Percentiles rank a stretch among this genome's conserved stretches.
These are phyloP conservation scores for Camelina hispida DNA, from an alignment of 345 rosid genomes.

Conservation along the genomic window DNA sequence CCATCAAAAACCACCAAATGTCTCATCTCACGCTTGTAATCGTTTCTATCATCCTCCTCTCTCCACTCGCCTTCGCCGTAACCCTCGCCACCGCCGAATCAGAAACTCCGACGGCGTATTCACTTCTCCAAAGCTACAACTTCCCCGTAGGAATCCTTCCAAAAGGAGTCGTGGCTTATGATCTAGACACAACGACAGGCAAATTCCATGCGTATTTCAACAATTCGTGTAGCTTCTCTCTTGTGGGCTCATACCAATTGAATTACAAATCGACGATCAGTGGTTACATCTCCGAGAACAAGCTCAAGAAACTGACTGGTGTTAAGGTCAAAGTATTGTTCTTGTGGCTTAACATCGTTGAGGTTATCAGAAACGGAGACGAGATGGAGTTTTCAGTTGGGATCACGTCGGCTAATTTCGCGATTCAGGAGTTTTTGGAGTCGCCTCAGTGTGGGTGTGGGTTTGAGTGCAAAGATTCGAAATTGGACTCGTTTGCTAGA, in stretches of 20 bases:
- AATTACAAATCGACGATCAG: conserved; percentile 74
- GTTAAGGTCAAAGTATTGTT: conserved; percentile 85
- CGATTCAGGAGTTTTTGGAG: conserved; percentile 75
- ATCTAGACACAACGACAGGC: conserved; percentile 67
- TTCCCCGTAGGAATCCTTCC: conserved; percentile 91
- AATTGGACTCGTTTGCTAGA: conserved; percentile 43
- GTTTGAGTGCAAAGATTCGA: conserved; percentile 59
- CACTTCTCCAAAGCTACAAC: conserved; percentile 63
- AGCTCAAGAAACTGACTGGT: conserved; percentile 67
- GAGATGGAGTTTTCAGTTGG: conserved; percentile 88
- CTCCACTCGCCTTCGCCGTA: conserved; percentile 44
- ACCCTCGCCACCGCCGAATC: conserved; percentile 26
- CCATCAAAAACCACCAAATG: conserved; percentile 7
- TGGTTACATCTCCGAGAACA: conserved; percentile 71
- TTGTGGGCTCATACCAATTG: conserved; percentile 86
- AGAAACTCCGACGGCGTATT: conserved; percentile 64
- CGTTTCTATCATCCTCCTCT: conserved; percentile 39
- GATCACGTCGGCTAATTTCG: conserved; percentile 79
- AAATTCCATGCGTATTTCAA: conserved; percentile 62
- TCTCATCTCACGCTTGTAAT: conserved; percentile 20
- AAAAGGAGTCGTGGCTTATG: conserved; percentile 63
- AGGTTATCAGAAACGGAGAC: conserved; percentile 65
- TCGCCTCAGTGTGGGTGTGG: conserved; percentile 98
- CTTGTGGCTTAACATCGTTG: conserved; percentile 91
- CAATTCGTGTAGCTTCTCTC: conserved; percentile 80